Conservation (phyloP, 768 basidiomycete species). For the Saitozyma sp. region DNA sequence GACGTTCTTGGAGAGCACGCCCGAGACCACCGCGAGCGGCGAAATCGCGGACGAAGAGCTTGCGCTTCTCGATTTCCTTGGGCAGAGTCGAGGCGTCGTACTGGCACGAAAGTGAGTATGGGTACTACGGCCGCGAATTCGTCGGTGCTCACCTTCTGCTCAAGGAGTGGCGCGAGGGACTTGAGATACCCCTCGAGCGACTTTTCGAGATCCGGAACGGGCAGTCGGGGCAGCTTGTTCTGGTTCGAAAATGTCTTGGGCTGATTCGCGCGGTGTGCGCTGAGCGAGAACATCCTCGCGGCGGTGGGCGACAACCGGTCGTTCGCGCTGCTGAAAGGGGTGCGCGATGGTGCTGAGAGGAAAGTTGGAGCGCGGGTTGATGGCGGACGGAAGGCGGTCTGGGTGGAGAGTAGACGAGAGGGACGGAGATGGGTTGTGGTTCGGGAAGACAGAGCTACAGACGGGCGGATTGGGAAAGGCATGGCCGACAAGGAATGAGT, state of each 20-base stretch:
- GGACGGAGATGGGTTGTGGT: too few relatives aligned
- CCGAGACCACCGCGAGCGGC: conserved; percentile 64
- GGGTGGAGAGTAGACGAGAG: too few relatives aligned
- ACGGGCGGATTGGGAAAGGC: too few relatives aligned
- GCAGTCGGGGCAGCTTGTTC: conserved; percentile 65
- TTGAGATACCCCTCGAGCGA: conserved; percentile 76
- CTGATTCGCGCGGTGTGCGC: too few relatives aligned
- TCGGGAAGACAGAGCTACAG: too few relatives aligned
- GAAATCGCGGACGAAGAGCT: conserved; percentile 69
- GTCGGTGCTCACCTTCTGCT: conserved; percentile 61
- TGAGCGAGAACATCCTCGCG: too few relatives aligned
- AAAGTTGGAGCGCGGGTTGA: too few relatives aligned
- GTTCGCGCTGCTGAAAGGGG: too few relatives aligned
- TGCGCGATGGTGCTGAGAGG: too few relatives aligned
- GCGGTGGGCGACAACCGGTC: too few relatives aligned
- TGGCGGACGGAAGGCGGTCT: too few relatives aligned
- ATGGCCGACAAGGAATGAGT: too few relatives aligned
- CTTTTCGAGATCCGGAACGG: conserved; percentile 73
- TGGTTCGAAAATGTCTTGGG: conserved; percentile 51
- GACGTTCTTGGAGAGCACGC: conserved; percentile 66
- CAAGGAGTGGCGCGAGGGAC: conserved; percentile 74
- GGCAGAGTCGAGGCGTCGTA: conserved; percentile 61
- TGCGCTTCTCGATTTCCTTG: conserved; percentile 60
- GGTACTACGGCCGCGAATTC: not conserved
- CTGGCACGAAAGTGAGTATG: conserved; percentile 42